Evolutionary conservation across 495 filamentous ascomycete genomes (phyloP), one percentile per base, ranked within the genome.

Genomic region (Trypethelium eluteriae): DNA sequence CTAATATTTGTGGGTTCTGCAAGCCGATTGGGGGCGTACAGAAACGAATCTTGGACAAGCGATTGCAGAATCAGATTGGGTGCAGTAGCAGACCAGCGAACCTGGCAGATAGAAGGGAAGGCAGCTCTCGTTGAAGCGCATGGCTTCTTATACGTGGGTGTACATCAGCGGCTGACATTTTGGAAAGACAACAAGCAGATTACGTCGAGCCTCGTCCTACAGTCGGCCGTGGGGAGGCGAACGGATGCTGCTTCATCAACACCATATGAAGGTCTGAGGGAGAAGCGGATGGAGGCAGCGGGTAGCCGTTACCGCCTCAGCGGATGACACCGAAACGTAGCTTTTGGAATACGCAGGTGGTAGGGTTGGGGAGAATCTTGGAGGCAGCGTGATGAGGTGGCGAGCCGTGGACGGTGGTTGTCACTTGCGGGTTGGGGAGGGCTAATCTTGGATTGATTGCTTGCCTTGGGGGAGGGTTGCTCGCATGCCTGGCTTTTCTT

Each of bases 381-480:
- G 53, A 59, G 53, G 53, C 53, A 59, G 53, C 32, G 53, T 59
- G 53, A 59, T 59, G 53, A 59, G 53, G 53, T 59, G 53, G 53
- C 53, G 53, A 18, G 25, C n/a, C 10, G 16, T 53, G 49, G 49
- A 53, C 14, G 53, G 32, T 36, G 53, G 53, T 59, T 59, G 53
- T 59, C 53, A 34, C 53, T 36, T 18, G n/a, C 18, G 53, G 53
- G 53, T 32, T 59, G 32, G 25, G 53, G 53, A 59, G 25, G 53
- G 53, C 25, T 59, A 32, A 36, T 59, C 53, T 59, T 59, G 53
- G 53, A 36, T 59, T 59, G 53, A 11, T 59, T 59, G 53, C 53
- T 59, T 59, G 53, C 53, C 53, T 18, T 10, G 11, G 7, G 49
- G n/a, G 32, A 59, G 53, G 53, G 53, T 36, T 35, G 53, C 53